A percentile compares a stretch with the other conserved stretches of the same genome.
Conservation (phyloP, 1,284 basidiomycete species). For the Retiboletus flavoniger region DNA sequence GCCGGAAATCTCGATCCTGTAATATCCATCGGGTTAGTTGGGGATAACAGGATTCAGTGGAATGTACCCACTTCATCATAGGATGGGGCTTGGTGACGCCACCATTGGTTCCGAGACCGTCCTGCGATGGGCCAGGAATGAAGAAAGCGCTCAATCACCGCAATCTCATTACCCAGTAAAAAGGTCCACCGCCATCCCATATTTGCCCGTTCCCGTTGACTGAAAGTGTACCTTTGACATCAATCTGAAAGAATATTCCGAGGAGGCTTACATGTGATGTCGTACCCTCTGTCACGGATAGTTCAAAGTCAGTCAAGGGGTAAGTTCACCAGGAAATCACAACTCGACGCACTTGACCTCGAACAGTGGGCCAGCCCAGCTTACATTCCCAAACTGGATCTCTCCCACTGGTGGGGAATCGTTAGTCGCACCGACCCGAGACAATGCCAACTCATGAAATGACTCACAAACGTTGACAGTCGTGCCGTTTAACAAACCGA, state of each 20-base stretch:
- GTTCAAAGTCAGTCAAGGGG: neutral
- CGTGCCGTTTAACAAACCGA: constrained; percentile 39
- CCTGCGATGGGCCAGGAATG: constrained; percentile 29
- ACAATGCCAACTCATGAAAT: neutral
- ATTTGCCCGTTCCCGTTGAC: constrained; percentile 49
- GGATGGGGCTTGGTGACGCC: constrained; percentile 27
- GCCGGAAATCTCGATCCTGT: constrained; percentile 2
- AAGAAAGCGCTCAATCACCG: neutral
- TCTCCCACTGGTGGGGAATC: constrained; percentile 40
- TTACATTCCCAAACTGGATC: constrained; percentile 40
- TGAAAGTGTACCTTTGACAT: constrained; percentile 12
- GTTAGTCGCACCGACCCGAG: neutral
- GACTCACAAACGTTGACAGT: constrained; percentile 37
- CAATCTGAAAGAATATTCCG: neutral
- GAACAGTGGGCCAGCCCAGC: constrained; percentile 46
- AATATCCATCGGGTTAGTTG: neutral
- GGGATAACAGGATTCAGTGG: no score
- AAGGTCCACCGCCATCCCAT: constrained; percentile 44
- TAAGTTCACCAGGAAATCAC: neutral
- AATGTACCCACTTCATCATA: constrained; percentile 40
- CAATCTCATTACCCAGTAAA: constrained; percentile 41
- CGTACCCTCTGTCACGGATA: constrained; percentile 31
- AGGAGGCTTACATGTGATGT: constrained; percentile 40
- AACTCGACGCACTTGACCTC: constrained; percentile 21
- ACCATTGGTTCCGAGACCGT: constrained; percentile 40